A percentile compares a stretch with the other conserved stretches of the same genome.
phyloP scores from a whole-genome alignment of 2,329 filamentous ascomycete genomes.

The Septoria linicola region DNA sequence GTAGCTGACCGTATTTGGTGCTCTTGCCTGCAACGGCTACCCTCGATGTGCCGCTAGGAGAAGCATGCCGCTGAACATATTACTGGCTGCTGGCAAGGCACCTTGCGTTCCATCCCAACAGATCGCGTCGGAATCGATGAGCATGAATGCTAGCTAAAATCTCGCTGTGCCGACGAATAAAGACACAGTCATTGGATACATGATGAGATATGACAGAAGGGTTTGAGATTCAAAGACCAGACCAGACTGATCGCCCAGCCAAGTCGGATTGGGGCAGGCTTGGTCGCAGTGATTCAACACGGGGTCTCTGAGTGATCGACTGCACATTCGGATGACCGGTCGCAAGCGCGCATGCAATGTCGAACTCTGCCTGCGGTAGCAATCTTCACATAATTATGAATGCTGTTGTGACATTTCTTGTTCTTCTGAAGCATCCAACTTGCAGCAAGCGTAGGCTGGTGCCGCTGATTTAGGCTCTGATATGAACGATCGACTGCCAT shows the following conservation, averaged over 20 bases:
- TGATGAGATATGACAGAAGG: slow-evolving; percentile 2
- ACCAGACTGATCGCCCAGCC: slow-evolving; percentile 15
- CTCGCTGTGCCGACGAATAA: no score
- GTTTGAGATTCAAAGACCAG: slow-evolving; percentile 20
- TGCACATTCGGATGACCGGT: slow-evolving; percentile 22
- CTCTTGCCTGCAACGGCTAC: slow-evolving; percentile 20
- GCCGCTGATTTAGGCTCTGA: no score
- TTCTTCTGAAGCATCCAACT: no score
- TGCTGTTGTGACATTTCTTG: no score
- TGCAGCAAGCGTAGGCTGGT: no score
- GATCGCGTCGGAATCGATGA: no score
- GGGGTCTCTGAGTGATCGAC: slow-evolving; percentile 21
- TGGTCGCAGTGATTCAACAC: slow-evolving; percentile 19
- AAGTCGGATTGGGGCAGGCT: slow-evolving; percentile 18
- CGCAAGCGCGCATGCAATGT: slow-evolving; percentile 20
- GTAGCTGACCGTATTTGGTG: slow-evolving; percentile 7
- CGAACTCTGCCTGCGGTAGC: slow-evolving; percentile 17
- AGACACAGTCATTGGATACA: no score
- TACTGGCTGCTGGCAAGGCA: slow-evolving; percentile 19
- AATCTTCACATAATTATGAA: no score
- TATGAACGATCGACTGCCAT: no score
- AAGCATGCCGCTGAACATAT: slow-evolving; percentile 21
- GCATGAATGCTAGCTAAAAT: no score
- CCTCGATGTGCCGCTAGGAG: slow-evolving; percentile 25
- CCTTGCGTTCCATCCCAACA: no score